These are phyloP conservation scores for Hericium erinaceus DNA, from an alignment of 768 basidiomycete genomes.

Conservation along the genomic window DNA sequence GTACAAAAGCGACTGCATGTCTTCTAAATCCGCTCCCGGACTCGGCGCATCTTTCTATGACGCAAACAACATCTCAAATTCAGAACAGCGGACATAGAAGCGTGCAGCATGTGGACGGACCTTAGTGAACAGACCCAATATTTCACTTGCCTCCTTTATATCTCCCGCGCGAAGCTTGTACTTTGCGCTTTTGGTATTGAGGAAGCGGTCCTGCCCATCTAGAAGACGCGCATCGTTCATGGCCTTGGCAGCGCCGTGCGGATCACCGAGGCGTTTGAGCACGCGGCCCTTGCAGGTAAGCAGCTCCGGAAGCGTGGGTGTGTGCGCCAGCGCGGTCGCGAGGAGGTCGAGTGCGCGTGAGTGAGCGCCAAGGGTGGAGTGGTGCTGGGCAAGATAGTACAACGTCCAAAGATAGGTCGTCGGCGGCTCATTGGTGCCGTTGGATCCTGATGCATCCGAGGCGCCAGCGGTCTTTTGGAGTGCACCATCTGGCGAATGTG, in stretches of 20 bases:
- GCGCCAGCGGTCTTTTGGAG: slow-evolving; percentile 2
- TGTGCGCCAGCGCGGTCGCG: slow-evolving; percentile 63
- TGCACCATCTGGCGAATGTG: slow-evolving; percentile 22
- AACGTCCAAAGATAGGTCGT: slow-evolving; percentile 89
- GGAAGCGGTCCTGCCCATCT: slow-evolving; percentile 90
- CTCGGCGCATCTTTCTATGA: slow-evolving; percentile 73
- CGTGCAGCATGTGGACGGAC: slow-evolving; percentile 21
- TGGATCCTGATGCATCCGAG: slow-evolving; percentile 4
- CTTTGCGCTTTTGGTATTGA: slow-evolving; percentile 92
- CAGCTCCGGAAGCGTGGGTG: slow-evolving; percentile 90
- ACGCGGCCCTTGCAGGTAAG: slow-evolving; percentile 74
- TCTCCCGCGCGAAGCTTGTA: slow-evolving; percentile 81
- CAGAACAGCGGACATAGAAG: background rate
- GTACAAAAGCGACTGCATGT: slow-evolving; percentile 93
- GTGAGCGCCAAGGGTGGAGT: slow-evolving; percentile 52
- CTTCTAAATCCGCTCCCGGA: slow-evolving; percentile 76
- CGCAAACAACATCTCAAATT: background rate
- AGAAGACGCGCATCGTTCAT: slow-evolving; percentile 77
- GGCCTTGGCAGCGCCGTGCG: slow-evolving; percentile 57
- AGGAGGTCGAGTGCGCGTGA: slow-evolving; percentile 50
- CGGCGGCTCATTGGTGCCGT: slow-evolving; percentile 42
- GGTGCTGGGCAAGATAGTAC: slow-evolving; percentile 90
- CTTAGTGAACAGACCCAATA: slow-evolving; percentile 89
- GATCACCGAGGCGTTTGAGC: slow-evolving; percentile 81
- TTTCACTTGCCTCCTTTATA: slow-evolving; percentile 59